Evolutionary conservation across 202 grass and related monocot genomes (phyloP).

Genomic region (Bolboschoenoplectus hybrid): DNA sequence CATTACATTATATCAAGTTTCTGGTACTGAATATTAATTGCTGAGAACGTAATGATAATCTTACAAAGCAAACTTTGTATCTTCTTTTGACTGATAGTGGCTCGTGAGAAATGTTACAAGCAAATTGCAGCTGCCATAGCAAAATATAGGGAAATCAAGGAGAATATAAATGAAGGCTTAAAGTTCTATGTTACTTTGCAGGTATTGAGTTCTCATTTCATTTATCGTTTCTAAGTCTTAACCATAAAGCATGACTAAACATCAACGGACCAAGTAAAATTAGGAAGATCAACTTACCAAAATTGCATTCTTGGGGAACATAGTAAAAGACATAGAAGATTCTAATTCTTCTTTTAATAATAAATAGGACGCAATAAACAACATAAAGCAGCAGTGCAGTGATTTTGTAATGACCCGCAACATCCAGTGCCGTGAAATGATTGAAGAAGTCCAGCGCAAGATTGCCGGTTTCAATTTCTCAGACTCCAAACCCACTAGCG

Average conservation of each 20-base stretch:
- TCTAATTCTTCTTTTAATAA: neutral
- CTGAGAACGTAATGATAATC: constrained; percentile 24
- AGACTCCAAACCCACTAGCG: constrained; percentile 23
- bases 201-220: constrained; percentile 49
- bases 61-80: constrained; percentile 23
- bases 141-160: constrained; percentile 87
- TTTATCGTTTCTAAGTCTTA: neutral
- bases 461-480: constrained; percentile 92
- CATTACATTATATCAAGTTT: constrained; percentile 35
- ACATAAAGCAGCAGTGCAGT: constrained; percentile 86
- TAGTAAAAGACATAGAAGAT: neutral
- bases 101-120: constrained; percentile 88
- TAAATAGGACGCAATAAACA: constrained; percentile 86
- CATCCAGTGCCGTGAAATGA: constrained; percentile 99
- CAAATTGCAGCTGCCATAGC: constrained; percentile 89
- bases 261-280: neutral
- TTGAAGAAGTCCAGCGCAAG: constrained; percentile 89
- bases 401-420: constrained; percentile 90
- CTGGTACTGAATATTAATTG: neutral
- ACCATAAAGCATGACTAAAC: neutral
- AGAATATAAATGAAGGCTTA: constrained; percentile 87
- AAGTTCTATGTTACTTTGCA: constrained; percentile 93
- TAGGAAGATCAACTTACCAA: neutral
- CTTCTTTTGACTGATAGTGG: constrained; percentile 53
- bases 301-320: neutral